These are phyloP conservation scores for Lactarius deliciosus DNA, from an alignment of 768 basidiomycete genomes.

Conservation along the genomic window DNA sequence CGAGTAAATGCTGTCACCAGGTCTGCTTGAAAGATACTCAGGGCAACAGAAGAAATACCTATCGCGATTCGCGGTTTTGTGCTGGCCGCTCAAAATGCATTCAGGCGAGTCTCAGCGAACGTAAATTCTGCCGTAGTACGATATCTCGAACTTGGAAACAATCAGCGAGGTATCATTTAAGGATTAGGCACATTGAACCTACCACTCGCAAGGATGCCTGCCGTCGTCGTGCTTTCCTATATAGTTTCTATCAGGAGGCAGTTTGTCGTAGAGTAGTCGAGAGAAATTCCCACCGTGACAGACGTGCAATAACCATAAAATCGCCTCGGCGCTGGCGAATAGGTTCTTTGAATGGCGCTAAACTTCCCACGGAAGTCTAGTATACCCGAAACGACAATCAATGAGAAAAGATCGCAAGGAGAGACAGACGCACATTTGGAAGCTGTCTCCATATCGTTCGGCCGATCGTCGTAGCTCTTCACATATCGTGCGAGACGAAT, in stretches of 20 bases:
- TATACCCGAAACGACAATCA: neutral
- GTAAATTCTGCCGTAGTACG: constrained; percentile 29
- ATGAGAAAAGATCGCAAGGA: neutral
- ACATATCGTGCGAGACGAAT: constrained; percentile 66
- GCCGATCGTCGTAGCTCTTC: constrained; percentile 64
- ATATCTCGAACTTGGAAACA: constrained; percentile 28
- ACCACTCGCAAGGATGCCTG: constrained; percentile 78
- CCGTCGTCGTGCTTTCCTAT: constrained; percentile 68
- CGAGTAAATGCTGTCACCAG: constrained; percentile 8
- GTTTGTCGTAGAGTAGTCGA: constrained; percentile 4
- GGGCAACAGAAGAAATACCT: neutral
- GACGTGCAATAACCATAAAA: constrained; percentile 80
- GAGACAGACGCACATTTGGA: constrained; percentile 55
- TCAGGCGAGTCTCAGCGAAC: constrained; percentile 26
- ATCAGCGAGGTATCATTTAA: constrained; percentile 15
- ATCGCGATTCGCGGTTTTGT: neutral
- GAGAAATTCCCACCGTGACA: constrained; percentile 52
- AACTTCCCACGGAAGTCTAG: constrained; percentile 70
- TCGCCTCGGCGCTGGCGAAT: constrained; percentile 69
- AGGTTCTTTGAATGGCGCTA: constrained; percentile 72
- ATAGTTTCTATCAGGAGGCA: neutral
- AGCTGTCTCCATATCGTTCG: constrained; percentile 68
- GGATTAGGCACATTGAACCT: constrained; percentile 32
- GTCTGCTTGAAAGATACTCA: neutral
- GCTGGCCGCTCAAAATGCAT: neutral